Base-by-base conservation (phyloP, 345 rosid genomes). In the Lepidium sativum region DNA sequence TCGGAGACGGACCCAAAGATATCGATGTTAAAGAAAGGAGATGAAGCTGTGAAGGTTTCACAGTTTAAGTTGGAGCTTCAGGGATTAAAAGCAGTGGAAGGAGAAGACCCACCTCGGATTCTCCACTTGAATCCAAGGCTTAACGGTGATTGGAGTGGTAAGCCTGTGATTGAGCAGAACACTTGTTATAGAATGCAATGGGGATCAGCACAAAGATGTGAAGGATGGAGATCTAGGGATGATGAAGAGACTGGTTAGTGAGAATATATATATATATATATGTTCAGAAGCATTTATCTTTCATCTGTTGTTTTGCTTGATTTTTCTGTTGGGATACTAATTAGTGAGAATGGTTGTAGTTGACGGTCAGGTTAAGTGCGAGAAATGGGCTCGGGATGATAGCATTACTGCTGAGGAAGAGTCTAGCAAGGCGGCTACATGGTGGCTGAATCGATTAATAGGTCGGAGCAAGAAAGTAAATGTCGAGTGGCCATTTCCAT, bases 151-250 rank as follows among this genome's bases (percentile, higher is more conserved):
- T 87, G 95, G 88, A 87, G 96, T 62, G 84, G 80, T 21, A 78
- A 75, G 75, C 92, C 97, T 20, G 91, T 87, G 51, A 91, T 91
- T 71, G 97, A 91, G 75, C 96, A 81, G 76, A 91, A 91, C 70
- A 91, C 97, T 67, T 91, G 97, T 51, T 91, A 87, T 52, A 73
- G 92, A 65, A 86, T 85, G 92, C 96, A 90, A 72, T 87, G 96
- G 96, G 96, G 92, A 0, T 57, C 79, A 9, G 86, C 92, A 9
- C 74, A 78, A 73, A 80, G 95, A 9, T 90, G 96, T 51, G 91
- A 90, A 64, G 92, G 97, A 5, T 81, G 91, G 89, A 78, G 74
- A 54, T 85, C 97, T 42, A 80, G 73, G 68, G 84, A 84, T 27
- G 87, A 85, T 59, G 97, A 87, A 64, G 97, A 90, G 71, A 84